Conservation (phyloP, 2,329 filamentous ascomycete species). For the Hymenoscyphus fraxineus region DNA sequence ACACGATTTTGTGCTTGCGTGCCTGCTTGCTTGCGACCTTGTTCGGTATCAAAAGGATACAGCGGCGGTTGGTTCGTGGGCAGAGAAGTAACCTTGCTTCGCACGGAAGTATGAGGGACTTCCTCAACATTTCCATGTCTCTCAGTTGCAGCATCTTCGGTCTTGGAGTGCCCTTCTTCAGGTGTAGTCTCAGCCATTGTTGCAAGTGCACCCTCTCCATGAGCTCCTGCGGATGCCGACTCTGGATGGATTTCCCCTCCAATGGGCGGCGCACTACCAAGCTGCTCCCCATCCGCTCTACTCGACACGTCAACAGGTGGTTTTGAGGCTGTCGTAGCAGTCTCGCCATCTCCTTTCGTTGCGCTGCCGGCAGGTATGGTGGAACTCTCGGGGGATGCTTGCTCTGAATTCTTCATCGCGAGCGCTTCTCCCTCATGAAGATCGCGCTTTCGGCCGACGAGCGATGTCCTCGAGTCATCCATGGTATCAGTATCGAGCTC, state of each 20-base stretch:
- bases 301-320: background rate
- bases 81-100: background rate
- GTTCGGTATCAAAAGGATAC: background rate
- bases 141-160: no score
- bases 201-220: background rate
- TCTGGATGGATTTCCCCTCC: background rate
- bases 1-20: background rate
- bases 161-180: no score
- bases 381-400: background rate
- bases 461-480: slow-evolving; percentile 43
- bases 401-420: slow-evolving; percentile 4
- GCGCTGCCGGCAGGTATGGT: background rate
- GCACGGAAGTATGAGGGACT: no score
- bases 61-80: background rate
- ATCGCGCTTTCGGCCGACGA: slow-evolving; percentile 39
- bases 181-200: background rate
- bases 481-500: background rate
- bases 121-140: no score
- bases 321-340: background rate
- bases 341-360: background rate
- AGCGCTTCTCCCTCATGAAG: slow-evolving; percentile 11
- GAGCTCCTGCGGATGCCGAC: background rate
- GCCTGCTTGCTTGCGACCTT: background rate
- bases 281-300: background rate
- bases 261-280: no score